Percentiles rank a stretch among this genome's conserved stretches.
Evolutionary conservation across 805 yeast species (phyloP).

Genomic region (Lachancea sp.): DNA sequence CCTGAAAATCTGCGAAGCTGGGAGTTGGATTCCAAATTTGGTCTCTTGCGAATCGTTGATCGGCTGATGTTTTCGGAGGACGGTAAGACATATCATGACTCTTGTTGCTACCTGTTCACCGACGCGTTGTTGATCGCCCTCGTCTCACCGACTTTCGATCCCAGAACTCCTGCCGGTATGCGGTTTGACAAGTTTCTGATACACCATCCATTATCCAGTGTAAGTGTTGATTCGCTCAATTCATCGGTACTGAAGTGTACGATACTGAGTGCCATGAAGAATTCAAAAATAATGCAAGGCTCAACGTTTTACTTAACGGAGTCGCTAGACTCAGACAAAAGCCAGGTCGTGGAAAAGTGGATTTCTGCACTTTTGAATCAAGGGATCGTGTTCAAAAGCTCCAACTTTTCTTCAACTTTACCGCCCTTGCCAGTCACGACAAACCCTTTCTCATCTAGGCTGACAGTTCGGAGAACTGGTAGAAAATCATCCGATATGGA

Average conservation of each 20-base stretch:
- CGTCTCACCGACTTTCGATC: slow-evolving; percentile 6
- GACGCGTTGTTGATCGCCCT: slow-evolving; percentile 17
- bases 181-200: slow-evolving; percentile 13
- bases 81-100: slow-evolving; percentile 20
- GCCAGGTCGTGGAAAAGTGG: slow-evolving; percentile 37
- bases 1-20: slow-evolving; percentile 17
- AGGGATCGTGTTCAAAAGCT: slow-evolving; percentile 5
- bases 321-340: slow-evolving; percentile 24
- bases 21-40: slow-evolving; percentile 30
- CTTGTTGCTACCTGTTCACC: slow-evolving; percentile 34
- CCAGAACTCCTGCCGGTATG: slow-evolving; percentile 7
- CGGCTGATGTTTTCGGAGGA: slow-evolving; percentile 28
- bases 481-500: slow-evolving; percentile 8
- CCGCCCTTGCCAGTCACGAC: slow-evolving; percentile 14
- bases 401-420: slow-evolving; percentile 16
- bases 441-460: background rate
- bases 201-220: slow-evolving; percentile 10
- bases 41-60: slow-evolving; percentile 35
- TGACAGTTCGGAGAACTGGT: background rate
- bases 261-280: background rate
- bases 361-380: slow-evolving; percentile 34
- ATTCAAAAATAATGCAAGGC: slow-evolving; percentile 12
- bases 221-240: slow-evolving; percentile 19
- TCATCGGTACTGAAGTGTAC: slow-evolving; percentile 21
- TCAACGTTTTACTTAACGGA: slow-evolving; percentile 19